A percentile compares a stretch with the other conserved stretches of the same genome.
phyloP scores from a whole-genome alignment of 208 protist species.

The Trypanosoma cruzi region DNA sequence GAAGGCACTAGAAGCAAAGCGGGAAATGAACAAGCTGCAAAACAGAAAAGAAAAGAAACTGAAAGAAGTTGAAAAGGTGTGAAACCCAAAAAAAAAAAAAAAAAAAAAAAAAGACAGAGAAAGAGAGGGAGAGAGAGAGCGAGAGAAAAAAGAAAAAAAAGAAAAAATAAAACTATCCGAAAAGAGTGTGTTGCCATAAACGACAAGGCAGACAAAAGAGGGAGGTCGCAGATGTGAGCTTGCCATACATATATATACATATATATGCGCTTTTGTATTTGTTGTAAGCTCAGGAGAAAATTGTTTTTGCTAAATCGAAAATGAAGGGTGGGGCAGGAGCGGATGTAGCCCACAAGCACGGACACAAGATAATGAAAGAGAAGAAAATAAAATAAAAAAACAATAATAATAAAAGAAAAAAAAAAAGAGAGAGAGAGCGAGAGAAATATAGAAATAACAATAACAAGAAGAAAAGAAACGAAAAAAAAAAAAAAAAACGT shows the following conservation, averaged over 20 bases:
- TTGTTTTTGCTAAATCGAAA: too few relatives aligned
- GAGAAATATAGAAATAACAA: slow-evolving; percentile 11
- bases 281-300: not conserved
- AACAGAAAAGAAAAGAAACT: slow-evolving; percentile 15
- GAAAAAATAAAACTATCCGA: too few relatives aligned
- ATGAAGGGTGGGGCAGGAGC: too few relatives aligned
- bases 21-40: slow-evolving; percentile 6
- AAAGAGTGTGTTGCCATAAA: too few relatives aligned
- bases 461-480: not conserved
- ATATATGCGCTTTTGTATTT: not conserved
- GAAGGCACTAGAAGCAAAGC: not conserved
- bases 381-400: too few relatives aligned
- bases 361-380: too few relatives aligned
- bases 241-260: slow-evolving; percentile 9
- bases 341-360: too few relatives aligned
- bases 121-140: too few relatives aligned
- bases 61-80: slow-evolving; percentile 2
- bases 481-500: not conserved
- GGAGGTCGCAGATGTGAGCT: too few relatives aligned
- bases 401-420: slow-evolving; percentile 9
- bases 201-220: too few relatives aligned
- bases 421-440: slow-evolving; percentile 5
- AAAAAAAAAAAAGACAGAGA: too few relatives aligned
- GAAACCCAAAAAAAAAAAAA: slow-evolving; percentile 1
- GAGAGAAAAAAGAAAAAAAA: too few relatives aligned